Conservation (phyloP, 2,329 filamentous ascomycete species). For the Paramyrothecium roridum region DNA sequence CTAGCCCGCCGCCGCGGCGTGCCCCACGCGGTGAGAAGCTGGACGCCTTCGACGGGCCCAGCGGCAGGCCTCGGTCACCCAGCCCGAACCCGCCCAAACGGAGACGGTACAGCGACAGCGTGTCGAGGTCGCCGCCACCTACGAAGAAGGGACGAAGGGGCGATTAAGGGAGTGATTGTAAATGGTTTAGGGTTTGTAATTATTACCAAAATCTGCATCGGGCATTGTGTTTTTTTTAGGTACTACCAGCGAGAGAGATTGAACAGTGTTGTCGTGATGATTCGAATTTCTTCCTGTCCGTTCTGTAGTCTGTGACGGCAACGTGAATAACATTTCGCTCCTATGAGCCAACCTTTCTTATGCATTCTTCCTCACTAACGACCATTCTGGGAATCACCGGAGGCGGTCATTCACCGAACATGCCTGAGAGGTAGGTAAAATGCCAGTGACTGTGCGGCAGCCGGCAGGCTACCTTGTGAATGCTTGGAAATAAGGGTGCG, state of each 20-base stretch:
- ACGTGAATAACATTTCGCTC: no score
- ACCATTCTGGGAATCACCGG: no score
- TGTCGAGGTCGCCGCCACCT: constrained; percentile 26
- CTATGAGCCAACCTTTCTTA: no score
- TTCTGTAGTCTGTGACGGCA: no score
- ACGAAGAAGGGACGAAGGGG: constrained; percentile 26
- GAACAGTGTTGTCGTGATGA: background rate
- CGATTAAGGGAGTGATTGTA: constrained; percentile 11
- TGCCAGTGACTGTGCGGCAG: no score
- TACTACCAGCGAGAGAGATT: constrained; percentile 6
- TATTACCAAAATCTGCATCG: background rate
- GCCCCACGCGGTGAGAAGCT: background rate
- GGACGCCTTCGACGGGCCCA: constrained; percentile 1
- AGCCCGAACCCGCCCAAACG: constrained; percentile 25
- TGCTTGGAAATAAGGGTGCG: no score
- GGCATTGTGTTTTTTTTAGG: background rate
- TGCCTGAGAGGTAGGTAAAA: no score
- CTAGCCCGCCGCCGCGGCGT: constrained; percentile 13
- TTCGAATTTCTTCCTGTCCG: background rate
- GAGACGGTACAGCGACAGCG: constrained; percentile 26
- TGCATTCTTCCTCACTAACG: no score
- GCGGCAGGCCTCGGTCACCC: constrained; percentile 9
- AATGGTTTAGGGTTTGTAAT: background rate
- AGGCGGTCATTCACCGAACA: no score
- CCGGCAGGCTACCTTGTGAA: no score